Evolutionary conservation across 148 eudicot species (phyloP).

Genomic region (Talinum fruticosum): DNA sequence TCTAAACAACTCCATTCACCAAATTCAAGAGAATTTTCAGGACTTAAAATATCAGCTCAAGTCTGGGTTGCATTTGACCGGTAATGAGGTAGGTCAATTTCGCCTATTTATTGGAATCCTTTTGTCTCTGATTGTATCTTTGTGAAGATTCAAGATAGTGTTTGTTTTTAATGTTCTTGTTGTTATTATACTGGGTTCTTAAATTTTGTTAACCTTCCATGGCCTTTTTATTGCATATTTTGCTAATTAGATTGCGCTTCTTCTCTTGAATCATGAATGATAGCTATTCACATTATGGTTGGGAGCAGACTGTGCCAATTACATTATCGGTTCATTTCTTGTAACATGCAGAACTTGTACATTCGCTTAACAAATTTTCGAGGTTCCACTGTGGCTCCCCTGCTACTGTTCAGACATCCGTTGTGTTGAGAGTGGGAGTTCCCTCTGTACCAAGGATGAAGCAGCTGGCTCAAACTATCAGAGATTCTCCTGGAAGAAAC

Average conservation of each 20-base stretch:
- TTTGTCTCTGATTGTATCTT: neutral
- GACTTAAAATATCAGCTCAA: slow-evolving; percentile 66
- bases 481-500: slow-evolving; percentile 64
- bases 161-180: neutral
- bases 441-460: slow-evolving; percentile 63
- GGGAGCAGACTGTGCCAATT: no score
- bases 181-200: neutral
- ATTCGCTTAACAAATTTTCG: slow-evolving; percentile 65
- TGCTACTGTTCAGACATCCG: slow-evolving; percentile 64
- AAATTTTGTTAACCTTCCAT: neutral
- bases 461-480: slow-evolving; percentile 85
- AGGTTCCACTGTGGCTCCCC: slow-evolving; percentile 89
- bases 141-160: neutral
- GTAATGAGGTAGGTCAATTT: slow-evolving; percentile 57
- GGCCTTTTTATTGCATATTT: neutral
- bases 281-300: neutral
- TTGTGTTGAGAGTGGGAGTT: slow-evolving; percentile 65
- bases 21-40: slow-evolving; percentile 61
- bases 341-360: slow-evolving; percentile 73
- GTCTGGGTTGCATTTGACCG: slow-evolving; percentile 62
- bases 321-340: slow-evolving; percentile 14
- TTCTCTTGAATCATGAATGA: neutral
- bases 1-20: slow-evolving; percentile 63
- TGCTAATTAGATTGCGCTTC: neutral
- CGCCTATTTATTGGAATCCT: neutral